Evolutionary conservation across 352 stramenopile genomes (phyloP).

Genomic region (Globisporangium paroecandrum): DNA sequence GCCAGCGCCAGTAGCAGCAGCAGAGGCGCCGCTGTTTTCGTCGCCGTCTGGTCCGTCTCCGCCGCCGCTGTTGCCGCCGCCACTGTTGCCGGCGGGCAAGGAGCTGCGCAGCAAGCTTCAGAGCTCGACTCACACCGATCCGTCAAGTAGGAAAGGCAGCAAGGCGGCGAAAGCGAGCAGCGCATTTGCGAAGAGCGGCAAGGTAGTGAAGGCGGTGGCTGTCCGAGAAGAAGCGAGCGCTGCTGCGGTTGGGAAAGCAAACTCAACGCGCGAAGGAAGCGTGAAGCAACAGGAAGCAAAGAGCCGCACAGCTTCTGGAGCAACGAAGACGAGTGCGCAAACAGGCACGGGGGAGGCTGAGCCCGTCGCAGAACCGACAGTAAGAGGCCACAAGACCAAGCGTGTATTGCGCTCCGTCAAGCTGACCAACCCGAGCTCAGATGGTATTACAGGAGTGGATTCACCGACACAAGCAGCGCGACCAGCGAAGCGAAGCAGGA

Average conservation of each 20-base stretch:
- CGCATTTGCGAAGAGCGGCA: neutral
- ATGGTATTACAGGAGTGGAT: neutral
- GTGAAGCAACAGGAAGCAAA: neutral
- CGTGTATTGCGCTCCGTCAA: neutral
- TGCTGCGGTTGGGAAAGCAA: neutral
- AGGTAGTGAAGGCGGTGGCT: neutral
- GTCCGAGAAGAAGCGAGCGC: neutral
- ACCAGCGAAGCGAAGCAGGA: constrained; percentile 30
- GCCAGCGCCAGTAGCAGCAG: neutral
- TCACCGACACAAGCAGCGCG: constrained; percentile 33
- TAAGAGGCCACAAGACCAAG: neutral
- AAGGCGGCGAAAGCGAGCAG: neutral
- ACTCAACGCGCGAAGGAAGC: neutral
- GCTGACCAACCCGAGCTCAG: neutral
- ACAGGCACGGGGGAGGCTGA: neutral
- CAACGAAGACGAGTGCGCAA: neutral
- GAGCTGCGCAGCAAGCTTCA: constrained; percentile 28
- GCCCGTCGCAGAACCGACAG: neutral
- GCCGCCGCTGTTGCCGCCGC: constrained; percentile 4
- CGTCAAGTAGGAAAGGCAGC: neutral
- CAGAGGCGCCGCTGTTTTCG: neutral
- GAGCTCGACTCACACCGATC: constrained; percentile 1
- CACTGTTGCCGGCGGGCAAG: constrained; percentile 19
- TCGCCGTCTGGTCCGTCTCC: constrained; percentile 16
- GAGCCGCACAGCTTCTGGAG: neutral